Conservation (phyloP, 1,284 basidiomycete genomes). For the Violaceomyces palustris region DNA sequence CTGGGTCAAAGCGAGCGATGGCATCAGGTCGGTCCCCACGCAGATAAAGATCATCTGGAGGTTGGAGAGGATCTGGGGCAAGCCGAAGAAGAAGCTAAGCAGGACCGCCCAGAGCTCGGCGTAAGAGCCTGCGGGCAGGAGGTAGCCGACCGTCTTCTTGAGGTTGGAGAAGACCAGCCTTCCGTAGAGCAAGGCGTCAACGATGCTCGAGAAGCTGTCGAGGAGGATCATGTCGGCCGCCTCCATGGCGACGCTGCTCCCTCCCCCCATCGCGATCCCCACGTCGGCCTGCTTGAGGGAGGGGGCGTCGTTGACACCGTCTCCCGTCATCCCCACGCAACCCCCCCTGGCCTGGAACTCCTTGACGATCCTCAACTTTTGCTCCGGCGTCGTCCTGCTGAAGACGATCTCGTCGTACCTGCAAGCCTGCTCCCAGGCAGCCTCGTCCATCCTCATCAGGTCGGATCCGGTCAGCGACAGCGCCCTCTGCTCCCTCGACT, state of each 20-base stretch:
- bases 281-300: slow-evolving; percentile 55
- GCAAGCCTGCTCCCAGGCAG: slow-evolving; percentile 58
- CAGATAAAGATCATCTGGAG: slow-evolving; percentile 57
- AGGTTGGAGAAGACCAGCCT: slow-evolving; percentile 68
- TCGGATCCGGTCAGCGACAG: slow-evolving; percentile 22
- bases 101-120: slow-evolving; percentile 67
- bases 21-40: slow-evolving; percentile 55
- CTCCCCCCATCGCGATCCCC: slow-evolving; percentile 57
- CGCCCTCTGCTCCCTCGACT: slow-evolving; percentile 15
- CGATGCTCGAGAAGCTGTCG: slow-evolving; percentile 37
- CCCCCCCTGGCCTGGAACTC: slow-evolving; percentile 60
- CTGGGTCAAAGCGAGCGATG: slow-evolving; percentile 60
- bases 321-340: slow-evolving; percentile 62
- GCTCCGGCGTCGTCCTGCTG: slow-evolving; percentile 66
- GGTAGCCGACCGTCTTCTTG: slow-evolving; percentile 56
- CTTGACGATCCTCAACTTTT: slow-evolving; percentile 66
- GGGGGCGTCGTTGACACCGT: slow-evolving; percentile 69
- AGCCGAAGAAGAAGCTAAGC: slow-evolving; percentile 58
- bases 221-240: slow-evolving; percentile 45
- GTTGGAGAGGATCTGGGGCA: slow-evolving; percentile 59
- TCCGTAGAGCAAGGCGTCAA: slow-evolving; percentile 52
- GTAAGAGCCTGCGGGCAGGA: slow-evolving; percentile 57
- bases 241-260: slow-evolving; percentile 54
- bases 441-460: slow-evolving; percentile 13
- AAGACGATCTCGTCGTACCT: slow-evolving; percentile 68